Base-by-base conservation (phyloP, 2,329 filamentous ascomycete genomes). In the Lasiodiplodia theobromae region DNA sequence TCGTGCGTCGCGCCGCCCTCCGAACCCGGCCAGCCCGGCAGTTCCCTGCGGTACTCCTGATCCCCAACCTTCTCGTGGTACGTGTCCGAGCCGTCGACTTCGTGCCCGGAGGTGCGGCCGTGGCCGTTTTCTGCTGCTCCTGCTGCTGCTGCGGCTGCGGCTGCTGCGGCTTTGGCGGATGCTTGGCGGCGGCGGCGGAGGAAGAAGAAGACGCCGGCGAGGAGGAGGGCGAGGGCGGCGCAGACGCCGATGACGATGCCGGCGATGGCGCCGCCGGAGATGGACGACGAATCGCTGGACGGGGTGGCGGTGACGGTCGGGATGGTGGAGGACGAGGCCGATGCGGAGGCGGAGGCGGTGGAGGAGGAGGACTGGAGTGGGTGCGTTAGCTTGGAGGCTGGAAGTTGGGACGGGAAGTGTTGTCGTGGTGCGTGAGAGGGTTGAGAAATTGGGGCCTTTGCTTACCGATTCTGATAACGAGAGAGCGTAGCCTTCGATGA, bases 401-500 rank as follows among this genome's bases (percentile, higher is more conserved):
- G 40, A 18, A 25, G 68, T 38, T 14, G 70, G 58, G 37, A 40
- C 2, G 38, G 23, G 8, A 14, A 12, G 31, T 18, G 10, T 8
- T 31, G 31, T 31, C 8, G 31, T 31, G 31, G 7, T 10, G 8
- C 8, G 6, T 10, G 31, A 10, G 31, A 6, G 31, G 1, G 8
- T 8, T 10, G 31, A 34, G 31, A 34, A 34, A n/a, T 4, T 18
- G 53, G 18, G 40, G 18, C 8, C n/a, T 49, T 6, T 49, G 25
- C 65, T 57, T 67, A 60, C 65, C 25, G 38, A 25, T 11, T 21
- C 21, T 14, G 21, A 16, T 47, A 49, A 12, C 4, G 16, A 25
- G 21, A 40, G 21, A 2, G 72, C 74, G 58, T 72, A 74, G 5
- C 75, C 75, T 53, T 77, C 75, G 60, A 77, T 75, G 23, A 74